Percentiles rank a stretch among this genome's conserved stretches.
Evolutionary conservation across 345 rosid genomes (phyloP).

Genomic region (Viola odorata): DNA sequence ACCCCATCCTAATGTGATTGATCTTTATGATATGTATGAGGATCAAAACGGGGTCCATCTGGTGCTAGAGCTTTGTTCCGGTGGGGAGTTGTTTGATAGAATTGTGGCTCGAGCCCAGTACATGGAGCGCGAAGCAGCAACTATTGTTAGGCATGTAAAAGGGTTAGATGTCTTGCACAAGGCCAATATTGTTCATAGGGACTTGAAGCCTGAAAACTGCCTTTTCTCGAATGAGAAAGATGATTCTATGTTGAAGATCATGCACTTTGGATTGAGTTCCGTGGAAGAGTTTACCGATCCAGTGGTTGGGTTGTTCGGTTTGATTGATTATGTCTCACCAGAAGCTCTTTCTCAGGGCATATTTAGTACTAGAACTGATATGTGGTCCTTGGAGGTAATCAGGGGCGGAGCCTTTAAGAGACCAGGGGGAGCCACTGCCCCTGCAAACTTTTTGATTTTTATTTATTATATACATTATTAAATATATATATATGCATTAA

Average conservation of each 20-base stretch:
- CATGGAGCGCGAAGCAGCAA: conserved; percentile 42
- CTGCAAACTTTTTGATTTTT: too few species aligned
- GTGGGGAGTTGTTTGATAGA: conserved; percentile 55
- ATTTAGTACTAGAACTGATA: conserved; percentile 45
- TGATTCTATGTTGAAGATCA: conserved; percentile 59
- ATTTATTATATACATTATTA: too few species aligned
- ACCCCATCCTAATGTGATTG: conserved; percentile 54
- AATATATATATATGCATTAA: too few species aligned
- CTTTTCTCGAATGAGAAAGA: conserved; percentile 40
- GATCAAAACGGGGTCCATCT: conserved; percentile 58
- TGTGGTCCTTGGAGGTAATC: conserved; percentile 73
- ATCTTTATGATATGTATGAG: conserved; percentile 57
- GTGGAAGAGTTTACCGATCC: conserved; percentile 62
- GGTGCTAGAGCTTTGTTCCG: conserved; percentile 56
- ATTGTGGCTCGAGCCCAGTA: conserved; percentile 44
- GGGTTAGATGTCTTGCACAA: conserved; percentile 46
- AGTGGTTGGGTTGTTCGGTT: conserved; percentile 62
- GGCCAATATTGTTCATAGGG: conserved; percentile 56
- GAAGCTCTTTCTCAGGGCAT: conserved; percentile 59
- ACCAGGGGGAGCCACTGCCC: too few species aligned
- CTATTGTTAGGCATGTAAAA: conserved; percentile 43
- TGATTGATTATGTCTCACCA: conserved; percentile 61
- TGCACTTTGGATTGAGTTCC: conserved; percentile 69
- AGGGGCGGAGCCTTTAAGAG: too few species aligned
- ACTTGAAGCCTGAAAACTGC: conserved; percentile 65